A percentile compares a stretch with the other conserved stretches of the same genome.
Evolutionary conservation across 352 stramenopile species (phyloP).

Genomic region (Phytophthora macrochlamydospora): DNA sequence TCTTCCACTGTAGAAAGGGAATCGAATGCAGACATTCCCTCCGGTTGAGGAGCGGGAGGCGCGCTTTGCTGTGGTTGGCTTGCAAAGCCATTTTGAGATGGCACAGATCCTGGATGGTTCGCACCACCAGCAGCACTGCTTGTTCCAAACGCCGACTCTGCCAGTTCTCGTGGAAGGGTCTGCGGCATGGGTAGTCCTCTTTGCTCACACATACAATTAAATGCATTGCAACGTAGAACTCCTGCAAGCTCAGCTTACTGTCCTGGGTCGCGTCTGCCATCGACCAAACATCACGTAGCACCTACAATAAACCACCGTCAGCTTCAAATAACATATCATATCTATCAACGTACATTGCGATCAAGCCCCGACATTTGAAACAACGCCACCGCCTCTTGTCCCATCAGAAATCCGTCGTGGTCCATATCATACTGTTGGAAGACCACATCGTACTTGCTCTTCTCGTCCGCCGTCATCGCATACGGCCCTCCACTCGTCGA

Average conservation of each 20-base stretch:
- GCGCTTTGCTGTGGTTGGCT: constrained; percentile 18
- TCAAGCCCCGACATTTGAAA: constrained; percentile 95
- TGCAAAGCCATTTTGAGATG: constrained; percentile 27
- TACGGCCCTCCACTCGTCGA: constrained; percentile 48
- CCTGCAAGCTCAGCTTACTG: constrained; percentile 90
- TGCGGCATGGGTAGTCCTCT: constrained; percentile 77
- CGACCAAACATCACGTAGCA: constrained; percentile 91
- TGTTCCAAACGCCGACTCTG: constrained; percentile 65
- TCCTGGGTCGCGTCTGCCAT: constrained; percentile 92
- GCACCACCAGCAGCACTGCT: constrained; percentile 8
- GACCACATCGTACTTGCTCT: constrained; percentile 89
- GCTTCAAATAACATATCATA: too few relatives aligned
- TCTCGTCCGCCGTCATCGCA: constrained; percentile 88
- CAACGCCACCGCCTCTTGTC: constrained; percentile 88
- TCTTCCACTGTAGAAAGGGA: constrained; percentile 45
- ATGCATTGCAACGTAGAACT: constrained; percentile 97
- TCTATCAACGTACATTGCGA: constrained; percentile 58
- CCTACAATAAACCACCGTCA: constrained; percentile 20
- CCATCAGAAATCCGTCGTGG: constrained; percentile 91
- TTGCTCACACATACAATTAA: constrained; percentile 96
- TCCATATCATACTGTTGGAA: constrained; percentile 94
- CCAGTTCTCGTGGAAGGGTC: constrained; percentile 71
- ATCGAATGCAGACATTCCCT: constrained; percentile 69
- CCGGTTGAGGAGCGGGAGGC: constrained; percentile 23
- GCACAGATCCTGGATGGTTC: constrained; percentile 14